These are phyloP conservation scores for Podospora fimiseda DNA, from an alignment of 495 filamentous ascomycete genomes.

Conservation along the genomic window DNA sequence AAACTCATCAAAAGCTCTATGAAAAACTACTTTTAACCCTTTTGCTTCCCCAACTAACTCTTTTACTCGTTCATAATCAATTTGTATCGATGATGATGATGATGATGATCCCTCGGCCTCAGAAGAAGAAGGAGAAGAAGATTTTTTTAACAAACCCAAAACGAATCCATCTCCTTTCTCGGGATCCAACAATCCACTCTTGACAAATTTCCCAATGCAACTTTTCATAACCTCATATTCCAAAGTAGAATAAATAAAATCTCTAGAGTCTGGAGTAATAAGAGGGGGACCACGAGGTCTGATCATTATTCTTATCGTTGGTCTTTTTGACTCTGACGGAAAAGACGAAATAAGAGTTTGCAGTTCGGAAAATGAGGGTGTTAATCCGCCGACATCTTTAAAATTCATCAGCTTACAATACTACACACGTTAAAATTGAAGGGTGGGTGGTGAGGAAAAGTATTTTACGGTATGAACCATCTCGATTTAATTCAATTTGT, in stretches of 20 bases:
- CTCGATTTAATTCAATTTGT: slow-evolving; percentile 36
- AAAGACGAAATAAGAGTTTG: slow-evolving; percentile 6
- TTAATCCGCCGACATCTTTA: too few species aligned
- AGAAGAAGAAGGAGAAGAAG: too few species aligned
- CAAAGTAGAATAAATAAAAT: slow-evolving; percentile 35
- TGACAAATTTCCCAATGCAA: slow-evolving; percentile 24
- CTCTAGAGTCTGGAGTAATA: slow-evolving; percentile 36
- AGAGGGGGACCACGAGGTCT: too few species aligned
- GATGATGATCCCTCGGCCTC: too few species aligned
- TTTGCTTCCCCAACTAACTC: slow-evolving; percentile 22
- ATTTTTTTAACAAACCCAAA: slow-evolving; percentile 30
- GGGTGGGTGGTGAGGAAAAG: not conserved
- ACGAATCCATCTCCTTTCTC: slow-evolving; percentile 40
- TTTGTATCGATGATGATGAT: too few species aligned
- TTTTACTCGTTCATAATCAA: slow-evolving; percentile 21
- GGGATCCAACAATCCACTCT: slow-evolving; percentile 17
- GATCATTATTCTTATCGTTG: slow-evolving; percentile 39
- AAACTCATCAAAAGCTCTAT: slow-evolving; percentile 39
- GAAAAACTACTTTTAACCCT: slow-evolving; percentile 29
- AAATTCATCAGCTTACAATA: too few species aligned
- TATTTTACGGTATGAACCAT: slow-evolving; percentile 32
- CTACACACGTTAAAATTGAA: too few species aligned
- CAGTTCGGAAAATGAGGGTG: too few species aligned
- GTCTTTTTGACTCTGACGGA: slow-evolving; percentile 6
- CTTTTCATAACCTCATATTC: slow-evolving; percentile 29